Evolutionary conservation across 2,329 filamentous ascomycete genomes (phyloP).

Genomic region (Chrysoporthe cubensis): DNA sequence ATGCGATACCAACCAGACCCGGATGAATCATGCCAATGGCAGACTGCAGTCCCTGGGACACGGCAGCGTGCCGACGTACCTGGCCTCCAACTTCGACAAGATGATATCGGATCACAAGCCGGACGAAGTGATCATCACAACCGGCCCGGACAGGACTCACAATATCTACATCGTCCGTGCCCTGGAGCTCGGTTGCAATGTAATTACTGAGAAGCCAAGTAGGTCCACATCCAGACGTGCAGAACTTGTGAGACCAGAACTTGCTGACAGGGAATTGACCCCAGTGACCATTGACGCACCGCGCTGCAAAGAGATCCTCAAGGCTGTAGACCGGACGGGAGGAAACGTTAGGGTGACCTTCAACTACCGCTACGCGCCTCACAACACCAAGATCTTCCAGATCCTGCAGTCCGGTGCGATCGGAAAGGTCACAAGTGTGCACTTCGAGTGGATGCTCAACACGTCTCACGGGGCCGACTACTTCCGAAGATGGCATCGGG

Average conservation of each 20-base stretch:
- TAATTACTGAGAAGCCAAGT: constrained; percentile 66
- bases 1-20: constrained; percentile 64
- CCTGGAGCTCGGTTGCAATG: constrained; percentile 61
- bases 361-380: constrained; percentile 69
- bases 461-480: constrained; percentile 65
- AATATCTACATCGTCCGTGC: constrained; percentile 63
- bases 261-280: background rate
- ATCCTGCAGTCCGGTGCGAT: constrained; percentile 58
- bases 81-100: constrained; percentile 57
- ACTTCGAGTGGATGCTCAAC: constrained; percentile 68
- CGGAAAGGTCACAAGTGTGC: constrained; percentile 59
- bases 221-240: background rate
- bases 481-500: constrained; percentile 66
- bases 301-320: constrained; percentile 58
- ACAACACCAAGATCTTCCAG: constrained; percentile 64
- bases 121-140: constrained; percentile 66
- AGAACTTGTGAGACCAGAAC: background rate
- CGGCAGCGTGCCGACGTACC: constrained; percentile 55
- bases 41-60: constrained; percentile 52
- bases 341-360: constrained; percentile 60
- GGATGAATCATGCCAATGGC: constrained; percentile 59
- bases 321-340: constrained; percentile 54
- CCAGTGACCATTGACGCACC: constrained; percentile 61
- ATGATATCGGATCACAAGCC: constrained; percentile 62
- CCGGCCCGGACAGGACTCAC: constrained; percentile 62